Conservation (phyloP, 225 moss, liverwort and hornwort genomes). For the Sphagnum contortum region DNA sequence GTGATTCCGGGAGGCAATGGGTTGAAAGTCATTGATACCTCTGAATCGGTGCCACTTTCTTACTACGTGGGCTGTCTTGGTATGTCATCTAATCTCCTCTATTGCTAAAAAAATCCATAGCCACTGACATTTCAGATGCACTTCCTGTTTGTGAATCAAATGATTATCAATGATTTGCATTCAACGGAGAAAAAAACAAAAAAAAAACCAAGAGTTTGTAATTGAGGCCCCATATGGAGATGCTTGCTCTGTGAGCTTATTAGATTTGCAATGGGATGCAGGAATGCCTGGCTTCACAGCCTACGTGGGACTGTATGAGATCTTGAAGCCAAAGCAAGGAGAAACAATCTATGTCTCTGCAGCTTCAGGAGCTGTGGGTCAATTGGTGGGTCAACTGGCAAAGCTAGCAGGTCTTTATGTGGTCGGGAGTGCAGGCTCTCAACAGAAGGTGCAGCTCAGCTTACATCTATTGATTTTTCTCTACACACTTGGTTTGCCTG, state of each 20-base stretch:
- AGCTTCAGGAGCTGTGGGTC: slow-evolving; percentile 47
- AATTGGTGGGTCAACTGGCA: slow-evolving; percentile 50
- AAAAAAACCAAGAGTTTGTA: no score
- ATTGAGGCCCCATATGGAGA: no score
- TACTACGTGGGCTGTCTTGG: slow-evolving; percentile 69
- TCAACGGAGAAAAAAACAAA: no score
- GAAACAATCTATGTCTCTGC: slow-evolving; percentile 41
- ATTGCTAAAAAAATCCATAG: no score
- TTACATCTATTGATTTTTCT: no score
- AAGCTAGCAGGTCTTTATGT: slow-evolving; percentile 35
- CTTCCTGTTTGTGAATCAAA: no score
- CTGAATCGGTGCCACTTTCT: slow-evolving; percentile 35
- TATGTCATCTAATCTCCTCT: slow-evolving; percentile 2
- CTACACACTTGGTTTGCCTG: no score
- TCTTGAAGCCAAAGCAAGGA: slow-evolving; percentile 38
- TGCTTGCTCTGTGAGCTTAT: no score
- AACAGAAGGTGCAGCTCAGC: slow-evolving; percentile 23
- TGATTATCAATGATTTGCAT: no score
- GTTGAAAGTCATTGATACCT: slow-evolving; percentile 37
- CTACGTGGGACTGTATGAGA: slow-evolving; percentile 28
- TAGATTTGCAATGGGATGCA: background rate
- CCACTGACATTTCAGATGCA: no score
- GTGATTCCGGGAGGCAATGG: slow-evolving; percentile 25
- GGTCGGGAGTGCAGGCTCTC: slow-evolving; percentile 43
- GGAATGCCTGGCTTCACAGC: slow-evolving; percentile 56